Evolutionary conservation across 148 eudicot genomes (phyloP).

Genomic region (Silene latifolia): DNA sequence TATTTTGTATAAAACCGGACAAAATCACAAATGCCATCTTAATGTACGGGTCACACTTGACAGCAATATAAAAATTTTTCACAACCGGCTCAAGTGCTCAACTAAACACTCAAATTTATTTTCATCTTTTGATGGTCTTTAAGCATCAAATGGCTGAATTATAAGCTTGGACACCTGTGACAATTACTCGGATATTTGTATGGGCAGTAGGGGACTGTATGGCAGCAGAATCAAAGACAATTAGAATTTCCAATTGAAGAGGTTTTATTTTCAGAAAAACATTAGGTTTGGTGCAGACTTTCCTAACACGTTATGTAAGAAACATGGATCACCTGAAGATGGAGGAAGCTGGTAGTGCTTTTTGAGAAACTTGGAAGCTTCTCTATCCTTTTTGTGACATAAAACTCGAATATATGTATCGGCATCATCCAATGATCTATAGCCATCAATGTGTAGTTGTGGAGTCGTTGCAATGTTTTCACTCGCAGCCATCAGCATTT

Average conservation of each 20-base stretch:
- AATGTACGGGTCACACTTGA: not conserved
- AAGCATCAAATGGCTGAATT: not conserved
- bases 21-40: too few relatives aligned
- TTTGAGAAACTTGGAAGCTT: conserved; percentile 73
- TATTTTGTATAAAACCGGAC: not conserved
- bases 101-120: not conserved
- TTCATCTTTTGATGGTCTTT: not conserved
- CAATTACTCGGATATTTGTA: not conserved
- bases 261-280: not conserved
- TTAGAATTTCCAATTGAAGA: not conserved
- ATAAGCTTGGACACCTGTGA: not conserved
- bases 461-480: conserved; percentile 50
- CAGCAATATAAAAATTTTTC: not conserved
- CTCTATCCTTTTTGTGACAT: conserved; percentile 86
- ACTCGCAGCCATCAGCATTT: conserved; percentile 79
- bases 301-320: not conserved
- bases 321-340: conserved; percentile 62
- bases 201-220: not conserved
- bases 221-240: not conserved
- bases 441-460: conserved; percentile 30
- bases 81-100: not conserved
- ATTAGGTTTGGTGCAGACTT: not conserved
- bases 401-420: conserved; percentile 70
- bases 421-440: conserved; percentile 57
- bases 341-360: conserved; percentile 70